phyloP scores from a whole-genome alignment of 768 basidiomycete species.

The Fistulinella prunicolor region DNA sequence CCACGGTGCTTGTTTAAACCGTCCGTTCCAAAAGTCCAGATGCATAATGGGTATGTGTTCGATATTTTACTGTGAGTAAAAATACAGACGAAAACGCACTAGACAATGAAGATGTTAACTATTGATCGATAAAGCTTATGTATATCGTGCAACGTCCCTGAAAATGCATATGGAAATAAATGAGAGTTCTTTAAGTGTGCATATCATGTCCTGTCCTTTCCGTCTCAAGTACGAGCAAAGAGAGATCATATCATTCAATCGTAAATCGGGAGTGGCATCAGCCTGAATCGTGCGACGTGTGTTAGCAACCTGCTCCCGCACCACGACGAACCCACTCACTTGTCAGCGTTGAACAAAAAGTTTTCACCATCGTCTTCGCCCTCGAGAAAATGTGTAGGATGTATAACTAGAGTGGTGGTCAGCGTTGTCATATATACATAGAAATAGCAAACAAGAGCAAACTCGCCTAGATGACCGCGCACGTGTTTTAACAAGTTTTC shows the following conservation, averaged over 20 bases:
- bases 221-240: too few relatives aligned
- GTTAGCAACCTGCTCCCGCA: background rate
- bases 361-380: slow-evolving; percentile 92
- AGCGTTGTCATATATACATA: too few relatives aligned
- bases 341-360: slow-evolving; percentile 89
- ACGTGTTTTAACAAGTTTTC: slow-evolving; percentile 73
- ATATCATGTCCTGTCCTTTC: background rate
- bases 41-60: too few relatives aligned
- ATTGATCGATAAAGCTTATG: too few relatives aligned
- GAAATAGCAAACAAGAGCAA: background rate
- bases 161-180: too few relatives aligned
- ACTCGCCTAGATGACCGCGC: slow-evolving; percentile 83
- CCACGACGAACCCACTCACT: slow-evolving; percentile 37
- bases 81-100: too few relatives aligned
- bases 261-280: slow-evolving; percentile 76
- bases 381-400: slow-evolving; percentile 85
- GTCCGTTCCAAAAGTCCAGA: too few relatives aligned
- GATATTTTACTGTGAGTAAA: too few relatives aligned
- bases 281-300: slow-evolving; percentile 25
- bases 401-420: slow-evolving; percentile 54
- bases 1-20: too few relatives aligned
- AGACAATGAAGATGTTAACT: too few relatives aligned
- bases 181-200: background rate
- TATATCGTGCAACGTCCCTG: too few relatives aligned
- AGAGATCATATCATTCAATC: slow-evolving; percentile 34